Conservation (phyloP, 352 stramenopile species). For the Phytophthora rubi region DNA sequence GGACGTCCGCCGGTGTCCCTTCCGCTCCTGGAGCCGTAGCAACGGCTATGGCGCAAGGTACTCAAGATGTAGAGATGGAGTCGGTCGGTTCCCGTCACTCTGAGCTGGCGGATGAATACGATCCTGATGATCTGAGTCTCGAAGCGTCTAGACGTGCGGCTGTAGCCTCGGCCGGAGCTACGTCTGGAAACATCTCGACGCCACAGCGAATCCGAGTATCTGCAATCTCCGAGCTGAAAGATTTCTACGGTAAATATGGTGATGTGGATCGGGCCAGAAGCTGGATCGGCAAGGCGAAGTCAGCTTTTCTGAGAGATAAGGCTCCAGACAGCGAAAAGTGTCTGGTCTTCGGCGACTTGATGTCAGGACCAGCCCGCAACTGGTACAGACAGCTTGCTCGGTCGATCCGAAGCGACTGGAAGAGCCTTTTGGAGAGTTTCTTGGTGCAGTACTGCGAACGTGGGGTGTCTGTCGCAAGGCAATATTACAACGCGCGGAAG, state of each 20-base stretch:
- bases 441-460: constrained; percentile 3
- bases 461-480: background rate
- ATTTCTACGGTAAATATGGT: background rate
- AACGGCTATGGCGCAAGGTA: no score
- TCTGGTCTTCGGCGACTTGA: background rate
- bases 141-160: no score
- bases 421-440: background rate
- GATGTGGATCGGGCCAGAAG: background rate
- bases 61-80: no score
- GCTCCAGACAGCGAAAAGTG: background rate
- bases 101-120: no score
- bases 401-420: background rate
- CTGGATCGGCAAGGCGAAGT: background rate
- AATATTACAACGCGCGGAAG: background rate
- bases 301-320: background rate
- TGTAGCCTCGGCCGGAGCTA: no score
- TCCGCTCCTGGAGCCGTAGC: no score
- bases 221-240: background rate
- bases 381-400: background rate
- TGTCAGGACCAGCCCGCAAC: background rate
- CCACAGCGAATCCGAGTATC: no score
- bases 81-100: no score
- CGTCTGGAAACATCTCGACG: no score
- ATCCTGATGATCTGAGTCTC: no score
- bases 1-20: no score